Conservation (phyloP, 116 monocot genomes). For the Phalaenopsis hybrid region DNA sequence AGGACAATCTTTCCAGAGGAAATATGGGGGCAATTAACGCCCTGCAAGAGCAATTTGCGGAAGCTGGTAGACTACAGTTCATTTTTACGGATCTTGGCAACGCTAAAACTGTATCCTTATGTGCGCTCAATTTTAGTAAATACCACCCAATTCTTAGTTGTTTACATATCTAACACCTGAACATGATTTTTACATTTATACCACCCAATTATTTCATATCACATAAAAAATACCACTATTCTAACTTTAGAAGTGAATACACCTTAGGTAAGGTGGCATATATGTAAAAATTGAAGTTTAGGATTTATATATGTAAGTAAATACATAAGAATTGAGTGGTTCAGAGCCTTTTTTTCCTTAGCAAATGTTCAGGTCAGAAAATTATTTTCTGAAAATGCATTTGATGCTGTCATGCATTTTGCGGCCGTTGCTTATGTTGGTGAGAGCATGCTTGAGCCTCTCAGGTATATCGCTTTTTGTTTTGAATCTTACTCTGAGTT, state of each 20-base stretch:
- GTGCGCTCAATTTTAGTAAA: not conserved
- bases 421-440: conserved; percentile 61
- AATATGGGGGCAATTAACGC: conserved; percentile 51
- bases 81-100: conserved; percentile 53
- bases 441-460: conserved; percentile 55
- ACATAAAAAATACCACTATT: no score
- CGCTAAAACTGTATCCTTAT: conserved; percentile 42
- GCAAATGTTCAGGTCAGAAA: conserved; percentile 27
- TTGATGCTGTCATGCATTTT: conserved; percentile 63
- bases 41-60: conserved; percentile 44
- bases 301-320: no score
- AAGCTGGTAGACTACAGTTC: conserved; percentile 54
- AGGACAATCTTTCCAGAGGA: conserved; percentile 72
- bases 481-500: no score
- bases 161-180: no score
- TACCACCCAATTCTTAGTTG: no score
- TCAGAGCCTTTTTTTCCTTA: conserved; percentile 14
- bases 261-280: no score
- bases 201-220: no score
- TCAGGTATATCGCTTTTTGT: conserved; percentile 20
- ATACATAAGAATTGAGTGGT: not conserved
- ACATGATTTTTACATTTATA: no score
- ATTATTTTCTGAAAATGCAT: conserved; percentile 53
- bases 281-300: no score
- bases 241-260: no score